Evolutionary conservation across 2,329 filamentous ascomycete species (phyloP), one percentile per base, ranked within the genome.

Genomic region (Hypoxylon sp.): DNA sequence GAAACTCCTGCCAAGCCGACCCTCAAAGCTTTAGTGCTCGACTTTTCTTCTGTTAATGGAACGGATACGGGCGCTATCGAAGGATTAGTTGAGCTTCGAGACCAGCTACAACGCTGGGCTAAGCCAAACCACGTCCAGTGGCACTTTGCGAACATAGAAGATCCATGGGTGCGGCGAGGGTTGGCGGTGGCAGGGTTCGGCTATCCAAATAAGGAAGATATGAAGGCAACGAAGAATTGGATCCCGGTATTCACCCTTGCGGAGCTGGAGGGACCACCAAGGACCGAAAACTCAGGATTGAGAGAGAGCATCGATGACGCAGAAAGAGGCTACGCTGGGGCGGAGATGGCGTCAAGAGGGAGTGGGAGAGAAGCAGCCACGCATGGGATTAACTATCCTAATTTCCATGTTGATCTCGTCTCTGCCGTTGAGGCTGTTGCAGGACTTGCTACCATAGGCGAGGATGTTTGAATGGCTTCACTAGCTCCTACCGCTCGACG

Each of bases 301-400:
- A 44, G 31, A 3, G 33, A 22, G 7, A 48, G 6, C 13, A 40
- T 40, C 25, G 40, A 44, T 8, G 40, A 58, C 27, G 30, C 14
- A 4, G 61, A 59, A 40, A 64, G 1, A n/a, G 48, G 30, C 3
- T 13, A 42, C 11, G 31, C 40, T 30, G 30, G 10, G 11, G 10
- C 10, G 0, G 37, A 33, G n/a, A 7, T 5, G 27, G 48, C 4
- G 6, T 8, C 33, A 11, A 35, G 25, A 13, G 49, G 35, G 2
- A 17, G 44, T 27, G 13, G 31, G n/a, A 58, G 37, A 25, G 6
- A 55, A 11, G 42, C 33, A 25, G 30, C 31, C 44, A 60, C 55
- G 6, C 55, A 60, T 30, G 62, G 62, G 10, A 55, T 50, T 17
- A 60, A 64, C 31, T 64, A 60, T 27, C 62, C 55, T 1, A 59